Percentiles rank a stretch among this genome's conserved stretches.
Conservation (phyloP, 176 grass and related monocot genomes). For the Thinopyrum elongatum region DNA sequence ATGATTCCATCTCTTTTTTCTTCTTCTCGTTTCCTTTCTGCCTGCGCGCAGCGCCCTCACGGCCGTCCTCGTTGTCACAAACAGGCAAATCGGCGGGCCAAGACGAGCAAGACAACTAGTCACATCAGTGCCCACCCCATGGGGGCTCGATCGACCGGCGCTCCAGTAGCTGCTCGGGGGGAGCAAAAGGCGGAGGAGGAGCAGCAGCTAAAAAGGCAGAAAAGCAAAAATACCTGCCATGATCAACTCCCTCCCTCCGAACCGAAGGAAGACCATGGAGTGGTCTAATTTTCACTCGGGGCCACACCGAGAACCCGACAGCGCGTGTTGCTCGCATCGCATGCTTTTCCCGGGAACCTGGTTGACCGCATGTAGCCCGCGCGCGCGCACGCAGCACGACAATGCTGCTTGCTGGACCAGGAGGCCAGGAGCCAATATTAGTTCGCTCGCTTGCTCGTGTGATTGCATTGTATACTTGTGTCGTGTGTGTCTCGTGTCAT, state of each 20-base stretch:
- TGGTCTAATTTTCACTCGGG: neutral
- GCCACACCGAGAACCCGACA: neutral
- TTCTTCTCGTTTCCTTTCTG: too few species aligned
- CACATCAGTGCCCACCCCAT: too few species aligned
- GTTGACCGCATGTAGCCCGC: slow-evolving; percentile 11
- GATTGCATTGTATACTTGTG: neutral
- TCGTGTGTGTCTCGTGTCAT: neutral
- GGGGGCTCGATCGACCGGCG: too few species aligned
- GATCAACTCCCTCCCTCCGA: neutral
- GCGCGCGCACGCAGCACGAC: neutral
- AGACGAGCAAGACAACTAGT: too few species aligned
- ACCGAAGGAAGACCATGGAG: neutral
- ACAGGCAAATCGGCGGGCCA: too few species aligned
- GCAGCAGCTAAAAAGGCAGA: too few species aligned
- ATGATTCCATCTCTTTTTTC: too few species aligned
- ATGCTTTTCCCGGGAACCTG: slow-evolving; percentile 19
- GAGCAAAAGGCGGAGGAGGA: too few species aligned
- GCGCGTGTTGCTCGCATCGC: neutral
- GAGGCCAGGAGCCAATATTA: neutral
- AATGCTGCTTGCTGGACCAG: neutral
- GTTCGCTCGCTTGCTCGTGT: neutral
- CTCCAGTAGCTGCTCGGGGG: too few species aligned
- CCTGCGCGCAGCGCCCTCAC: too few species aligned
- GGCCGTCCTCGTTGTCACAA: too few species aligned
- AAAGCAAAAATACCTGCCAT: too few species aligned